These are phyloP conservation scores for Penicillium roqueforti DNA, from an alignment of 495 filamentous ascomycete species.

Conservation along the genomic window DNA sequence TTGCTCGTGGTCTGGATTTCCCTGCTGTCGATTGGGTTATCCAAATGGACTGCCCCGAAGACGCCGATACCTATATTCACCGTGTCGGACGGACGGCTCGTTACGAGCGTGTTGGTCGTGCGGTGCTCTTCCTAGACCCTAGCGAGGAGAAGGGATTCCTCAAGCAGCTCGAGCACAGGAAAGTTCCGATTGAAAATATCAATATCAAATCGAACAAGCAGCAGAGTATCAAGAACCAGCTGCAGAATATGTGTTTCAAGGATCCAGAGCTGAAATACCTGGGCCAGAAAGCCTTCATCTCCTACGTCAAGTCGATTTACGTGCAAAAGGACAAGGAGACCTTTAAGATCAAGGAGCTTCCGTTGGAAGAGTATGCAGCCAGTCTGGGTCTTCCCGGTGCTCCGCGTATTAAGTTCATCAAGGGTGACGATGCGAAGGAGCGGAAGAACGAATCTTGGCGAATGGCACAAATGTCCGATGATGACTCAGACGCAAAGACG, in stretches of 20 bases:
- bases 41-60: conserved; percentile 91
- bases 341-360: conserved; percentile 75
- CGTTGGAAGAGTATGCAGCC: conserved; percentile 77
- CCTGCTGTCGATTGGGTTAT: conserved; percentile 98
- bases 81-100: conserved; percentile 91
- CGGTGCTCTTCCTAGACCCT: conserved; percentile 88
- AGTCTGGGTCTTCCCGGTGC: conserved; percentile 87
- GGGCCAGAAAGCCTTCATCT: conserved; percentile 91
- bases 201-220: conserved; percentile 87
- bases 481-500: conserved; percentile 53
- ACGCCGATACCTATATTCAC: conserved; percentile 96
- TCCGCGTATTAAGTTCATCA: conserved; percentile 85
- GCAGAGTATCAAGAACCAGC: conserved; percentile 71
- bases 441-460: conserved; percentile 79
- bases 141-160: conserved; percentile 87
- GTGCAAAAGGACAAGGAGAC: conserved; percentile 90
- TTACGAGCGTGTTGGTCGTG: conserved; percentile 82
- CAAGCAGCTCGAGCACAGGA: conserved; percentile 75
- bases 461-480: conserved; percentile 45
- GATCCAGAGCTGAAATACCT: conserved; percentile 92
- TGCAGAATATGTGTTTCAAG: conserved; percentile 94
- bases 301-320: conserved; percentile 76
- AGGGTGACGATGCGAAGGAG: conserved; percentile 78
- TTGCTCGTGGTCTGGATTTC: conserved; percentile 90
- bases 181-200: conserved; percentile 78